Base-by-base conservation (phyloP, 495 filamentous ascomycete genomes). In the Acidomyces sp. region DNA sequence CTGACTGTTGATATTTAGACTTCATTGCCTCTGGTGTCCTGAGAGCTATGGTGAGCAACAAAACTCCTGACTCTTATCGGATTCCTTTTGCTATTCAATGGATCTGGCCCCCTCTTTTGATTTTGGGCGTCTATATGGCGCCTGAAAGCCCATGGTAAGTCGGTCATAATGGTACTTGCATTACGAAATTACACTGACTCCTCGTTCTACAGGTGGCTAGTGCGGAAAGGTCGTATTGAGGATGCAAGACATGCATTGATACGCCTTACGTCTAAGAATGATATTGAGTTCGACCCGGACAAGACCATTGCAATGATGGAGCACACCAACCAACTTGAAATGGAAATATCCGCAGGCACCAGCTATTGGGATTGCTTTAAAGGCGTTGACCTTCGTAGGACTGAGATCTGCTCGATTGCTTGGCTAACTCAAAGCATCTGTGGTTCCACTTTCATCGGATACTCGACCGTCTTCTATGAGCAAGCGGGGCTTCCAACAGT, bases 391-490 rank as follows among this genome's bases (percentile, higher is more conserved):
- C 43, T 54, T 15, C 45, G 60, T 0, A 43, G 60, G 5, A 63
- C 60, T 0, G 59, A 62, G 37, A 62, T 63, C 23, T 49, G 55
- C 1, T 60, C 53, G 45, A 55, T 56, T 45, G 49, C 77, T 34
- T 90, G 83, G 82, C 78, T 76, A 1, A 85, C 86, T 41, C 83
- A 90, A 55, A 83, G 80, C 32, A 59, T 87, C 1, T 76, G 73
- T 43, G 83, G 83, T 33, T 80, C 80, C 56, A 74, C 77, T 0
- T 85, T 88, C 55, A 80, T 74, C 34, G 79, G 80, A 48, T 88
- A 84, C 55, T 82, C 77, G 6, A 85, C 79, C 21, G 77, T 85
- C 53, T 90, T 86, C 62, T 61, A 82, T 34, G 62, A 77, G 43
- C 77, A 80, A 49, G 82, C 83, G 3, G 83, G 83, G 9, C 45